Conservation (phyloP, 2,329 filamentous ascomycete genomes). For the Xylariaceae sp. region DNA sequence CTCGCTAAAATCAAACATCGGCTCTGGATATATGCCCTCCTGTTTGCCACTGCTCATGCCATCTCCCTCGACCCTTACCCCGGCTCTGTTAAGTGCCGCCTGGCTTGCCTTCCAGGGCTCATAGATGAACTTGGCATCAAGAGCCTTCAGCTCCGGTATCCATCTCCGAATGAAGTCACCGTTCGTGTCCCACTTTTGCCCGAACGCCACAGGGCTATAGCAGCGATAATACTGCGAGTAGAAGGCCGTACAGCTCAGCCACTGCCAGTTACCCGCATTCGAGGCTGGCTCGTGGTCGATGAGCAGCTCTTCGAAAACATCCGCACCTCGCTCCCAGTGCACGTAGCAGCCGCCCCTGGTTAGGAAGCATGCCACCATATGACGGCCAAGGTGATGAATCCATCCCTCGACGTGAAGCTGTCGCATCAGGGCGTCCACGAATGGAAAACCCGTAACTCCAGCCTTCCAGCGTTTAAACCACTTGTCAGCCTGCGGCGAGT, state of each 20-base stretch:
- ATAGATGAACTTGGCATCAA: constrained; percentile 75
- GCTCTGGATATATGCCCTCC: constrained; percentile 68
- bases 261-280: constrained; percentile 80
- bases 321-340: constrained; percentile 78
- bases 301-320: constrained; percentile 78
- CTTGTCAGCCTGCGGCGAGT: constrained; percentile 64
- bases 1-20: constrained; percentile 77
- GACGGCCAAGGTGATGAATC: constrained; percentile 80
- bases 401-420: constrained; percentile 74
- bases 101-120: constrained; percentile 79
- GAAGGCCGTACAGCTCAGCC: constrained; percentile 78
- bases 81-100: constrained; percentile 70
- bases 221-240: constrained; percentile 74
- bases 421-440: constrained; percentile 82
- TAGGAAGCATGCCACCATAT: constrained; percentile 82
- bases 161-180: constrained; percentile 68
- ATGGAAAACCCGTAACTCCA: constrained; percentile 76
- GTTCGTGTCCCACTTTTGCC: constrained; percentile 76
- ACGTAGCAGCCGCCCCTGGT: constrained; percentile 80
- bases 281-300: constrained; percentile 77
- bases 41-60: constrained; percentile 46
- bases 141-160: constrained; percentile 68
- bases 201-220: constrained; percentile 74
- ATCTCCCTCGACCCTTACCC: constrained; percentile 62
- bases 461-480: constrained; percentile 73